Base-by-base conservation (phyloP, 1,284 basidiomycete species). In the Hemileia vastatrix region DNA sequence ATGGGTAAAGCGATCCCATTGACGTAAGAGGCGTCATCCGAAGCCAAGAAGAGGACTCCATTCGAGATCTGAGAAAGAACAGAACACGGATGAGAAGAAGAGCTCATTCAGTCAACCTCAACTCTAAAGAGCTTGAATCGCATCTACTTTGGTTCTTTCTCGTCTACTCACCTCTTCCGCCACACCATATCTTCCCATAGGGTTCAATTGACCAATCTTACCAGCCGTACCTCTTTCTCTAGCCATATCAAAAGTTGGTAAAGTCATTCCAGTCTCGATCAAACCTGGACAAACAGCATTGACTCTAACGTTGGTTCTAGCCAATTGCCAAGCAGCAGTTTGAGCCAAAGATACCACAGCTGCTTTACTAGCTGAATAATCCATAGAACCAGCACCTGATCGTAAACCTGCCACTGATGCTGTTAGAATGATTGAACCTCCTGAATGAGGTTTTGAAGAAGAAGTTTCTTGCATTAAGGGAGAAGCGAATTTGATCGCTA, bases 321-420 rank as follows among this genome's bases (percentile, higher is more conserved):
- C 52, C 21, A 73, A 63, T 57, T 71, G 70, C 66, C 71, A 73
- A 1, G 72, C 63, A 2, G 67, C 67, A 1, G 71, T 68, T 23
- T 66, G 62, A 3, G 72, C 72, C 4, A 74, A 57, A 8, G 66
- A 69, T 59, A 72, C 67, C 13, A 74, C 72, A 1, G 72, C 72
- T 0, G 72, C 72, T 52, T 74, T 74, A 40, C 62, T 65, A 8
- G 72, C 72, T 43, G 71, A 72, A 67, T 74, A 74, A 59, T 74
- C 72, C 43, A 69, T 65, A 6, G 68, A 69, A 1, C 72, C 72
- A 0, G 71, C 72, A 15, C 72, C 72, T 18, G 65, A 66, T 8
- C 72, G 63, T 2, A 74, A 40, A 31, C 72, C 72, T 1, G 72
- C 72, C 8, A 72, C 70, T 2, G 69, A 71, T 3, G 72, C 69